Evolutionary conservation across 129 eudicot species (phyloP), one percentile per base, ranked within the genome.

Genomic region (Centrapalus pauciflorus): DNA sequence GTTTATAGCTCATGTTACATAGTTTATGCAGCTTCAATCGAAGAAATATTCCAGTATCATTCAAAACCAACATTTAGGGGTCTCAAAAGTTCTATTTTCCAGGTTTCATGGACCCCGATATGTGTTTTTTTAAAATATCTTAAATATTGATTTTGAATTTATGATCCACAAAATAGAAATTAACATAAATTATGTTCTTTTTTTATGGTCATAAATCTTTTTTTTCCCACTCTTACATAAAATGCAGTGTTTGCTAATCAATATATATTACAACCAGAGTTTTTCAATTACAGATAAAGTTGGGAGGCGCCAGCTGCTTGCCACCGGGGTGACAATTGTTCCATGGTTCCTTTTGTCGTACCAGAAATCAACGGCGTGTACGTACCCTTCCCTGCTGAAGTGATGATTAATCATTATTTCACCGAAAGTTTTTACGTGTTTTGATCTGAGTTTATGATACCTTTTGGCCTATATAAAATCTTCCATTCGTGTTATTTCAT

Each of bases 241-340:
- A 62, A 62, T 2, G 2, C 21, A 34, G 37, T 40, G 41, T 64
- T 46, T 60, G 6, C 33, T 67, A 37, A 59, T 41, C 2, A 1
- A 10, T 38, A 24, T 9, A 32, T 24, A 4, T 67, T 11, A 48
- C 13, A 28, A 66, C 17, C 37, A 46, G 55, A 57, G 37, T 61
- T 37, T 28, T 65, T n/a, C 10, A 57, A 64, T 61, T 38, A 41
- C 85, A 88, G 96, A 88, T 83, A 77, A 75, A 80, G 62, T 61
- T 14, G 90, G 96, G 67, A 83, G 98, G 66, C 96, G 98, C 35
- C 79, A 85, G 67, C 70, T 91, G 75, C 85, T 92, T 52, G 85
- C 89, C 48, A 28, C 88, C 74, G 96, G 96, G 45, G 62, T 84
- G 34, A 76, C 78, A 61, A 60, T 77, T 55, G 81, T 73, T 61